A percentile compares a stretch with the other conserved stretches of the same genome.
These are phyloP conservation scores for Kwoniella botswanensis DNA, from an alignment of 768 basidiomycete genomes.

Conservation along the genomic window DNA sequence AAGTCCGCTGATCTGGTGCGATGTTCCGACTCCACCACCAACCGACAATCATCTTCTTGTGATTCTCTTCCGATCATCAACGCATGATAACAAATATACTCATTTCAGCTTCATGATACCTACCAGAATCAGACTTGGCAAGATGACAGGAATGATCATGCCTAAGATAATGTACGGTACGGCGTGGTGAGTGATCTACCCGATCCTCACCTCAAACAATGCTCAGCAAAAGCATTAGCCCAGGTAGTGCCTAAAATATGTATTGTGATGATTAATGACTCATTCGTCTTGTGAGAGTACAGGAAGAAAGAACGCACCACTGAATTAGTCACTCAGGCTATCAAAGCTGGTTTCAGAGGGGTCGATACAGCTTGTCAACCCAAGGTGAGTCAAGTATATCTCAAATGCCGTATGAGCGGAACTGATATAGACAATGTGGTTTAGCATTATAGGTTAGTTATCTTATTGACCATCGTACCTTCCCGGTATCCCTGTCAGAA, in stretches of 20 bases:
- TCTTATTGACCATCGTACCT: neutral
- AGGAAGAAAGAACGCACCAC: conserved; percentile 81
- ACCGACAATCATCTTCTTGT: too few relatives aligned
- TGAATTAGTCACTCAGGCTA: conserved; percentile 71
- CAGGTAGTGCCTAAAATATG: neutral
- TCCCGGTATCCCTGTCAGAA: too few relatives aligned
- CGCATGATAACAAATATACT: too few relatives aligned
- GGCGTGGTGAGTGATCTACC: conserved; percentile 56
- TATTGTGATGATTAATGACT: too few relatives aligned
- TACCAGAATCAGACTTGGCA: neutral
- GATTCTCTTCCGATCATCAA: too few relatives aligned
- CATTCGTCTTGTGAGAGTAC: neutral
- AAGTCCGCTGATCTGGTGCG: too few relatives aligned
- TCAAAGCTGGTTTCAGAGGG: conserved; percentile 76
- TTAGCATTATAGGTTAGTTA: conserved; percentile 45
- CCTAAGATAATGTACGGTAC: conserved; percentile 61
- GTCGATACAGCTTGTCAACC: conserved; percentile 75
- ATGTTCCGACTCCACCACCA: too few relatives aligned
- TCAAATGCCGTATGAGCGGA: conserved; percentile 59
- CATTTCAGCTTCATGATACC: neutral
- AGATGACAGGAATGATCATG: conserved; percentile 27
- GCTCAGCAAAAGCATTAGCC: too few relatives aligned
- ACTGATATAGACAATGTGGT: neutral
- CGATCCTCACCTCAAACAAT: too few relatives aligned
- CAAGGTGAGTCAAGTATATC: conserved; percentile 39